Evolutionary conservation across 805 yeast species (phyloP), one percentile per base, ranked within the genome.

Genomic region (Myxozyma kluyveri): DNA sequence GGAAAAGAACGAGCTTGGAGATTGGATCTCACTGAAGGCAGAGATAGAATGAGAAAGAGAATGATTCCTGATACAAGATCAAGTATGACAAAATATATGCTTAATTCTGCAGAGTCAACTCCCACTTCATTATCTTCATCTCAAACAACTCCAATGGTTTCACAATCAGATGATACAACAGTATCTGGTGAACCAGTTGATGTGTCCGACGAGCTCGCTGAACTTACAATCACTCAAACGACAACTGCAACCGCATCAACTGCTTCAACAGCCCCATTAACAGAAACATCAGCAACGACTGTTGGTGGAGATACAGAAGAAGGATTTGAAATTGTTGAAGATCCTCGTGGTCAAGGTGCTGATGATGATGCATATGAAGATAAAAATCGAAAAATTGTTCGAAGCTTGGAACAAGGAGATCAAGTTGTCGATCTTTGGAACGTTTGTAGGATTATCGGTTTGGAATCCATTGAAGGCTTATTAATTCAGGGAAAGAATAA

Each of bases 401-500:
- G 90, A 52, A 78, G 86, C 60, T 69, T 88, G 49, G 81, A 71
- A 59, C 76, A 80, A 46, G 86, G 86, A 14, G 96, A 88, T 65
- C 76, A 75, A 42, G 86, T 89, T 22, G 76, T 72, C n/a, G 79
- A 79, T 12, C 69, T 88, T 17, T 83, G 87, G 83, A 88, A 88
- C 64, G 81, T 86, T 1, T 80, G 90, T 49, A 80, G 82, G 44
- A 79, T 89, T 19, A 70, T 83, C 51, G 96, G 96, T 0, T 69
- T 88, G n/a, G 86, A 82, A 27, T 81, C 89, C 1, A 72, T 77
- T 17, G 95, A 88, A 63, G 86, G 91, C 14, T 73, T 88, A 35
- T 69, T 88, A 66, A 84, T 88, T 24, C 65, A 83, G 35, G 95
- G 96, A 0, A 69, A 74, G 2, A 71, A 74, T 3, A 82, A 84